Evolutionary conservation across 228 moss, liverwort and hornwort genomes (phyloP), one percentile per base, ranked within the genome.

Genomic region (Sphagnum magellanicum): DNA sequence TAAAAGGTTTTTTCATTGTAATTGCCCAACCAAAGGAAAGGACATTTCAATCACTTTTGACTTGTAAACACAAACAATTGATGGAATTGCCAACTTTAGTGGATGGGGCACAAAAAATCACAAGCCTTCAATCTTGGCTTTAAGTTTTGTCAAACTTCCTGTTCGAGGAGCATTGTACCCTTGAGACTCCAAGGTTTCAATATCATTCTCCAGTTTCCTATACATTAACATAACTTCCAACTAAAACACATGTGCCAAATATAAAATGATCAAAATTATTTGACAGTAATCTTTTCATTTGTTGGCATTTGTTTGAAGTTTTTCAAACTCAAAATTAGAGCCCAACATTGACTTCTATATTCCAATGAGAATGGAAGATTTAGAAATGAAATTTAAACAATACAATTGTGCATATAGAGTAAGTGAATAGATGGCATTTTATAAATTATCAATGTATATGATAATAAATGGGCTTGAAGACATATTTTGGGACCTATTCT

Each of bases 401-500:
- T 12, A 55, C 55, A 55, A 55, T 32, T 32, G 1, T 55, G 55
- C 9, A 55, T 1, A 55, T 4, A 12, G 1, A 55, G 1, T 8
- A 8, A 55, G 3, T 12, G 12, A 8, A 55, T 8, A 55, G 3
- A 55, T 55, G 55, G 55, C 11, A 61, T 15, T 13, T 11, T 61
- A 8, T 14, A 10, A 47, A 64, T 64, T 4, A 13, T 51, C 6
- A 6, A n/a, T 67, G 6, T 4, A 53, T 52, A 62, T n/a, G 10
- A 62, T 6, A 10, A 62, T 1, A 62, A 16, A 32, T 62, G 62
- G 59, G 58, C 8, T 46, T 17, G 48, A 57, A 58, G 48, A 14
- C 17, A 68, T 17, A 48, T 17, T 6, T 16, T 11, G 59, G 50
- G 5, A 84, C 84, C 76, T 81, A 53, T 60, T 70, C 58, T 76